Base-by-base conservation (phyloP, 208 protist species). In the Leishmania braziliensis region DNA sequence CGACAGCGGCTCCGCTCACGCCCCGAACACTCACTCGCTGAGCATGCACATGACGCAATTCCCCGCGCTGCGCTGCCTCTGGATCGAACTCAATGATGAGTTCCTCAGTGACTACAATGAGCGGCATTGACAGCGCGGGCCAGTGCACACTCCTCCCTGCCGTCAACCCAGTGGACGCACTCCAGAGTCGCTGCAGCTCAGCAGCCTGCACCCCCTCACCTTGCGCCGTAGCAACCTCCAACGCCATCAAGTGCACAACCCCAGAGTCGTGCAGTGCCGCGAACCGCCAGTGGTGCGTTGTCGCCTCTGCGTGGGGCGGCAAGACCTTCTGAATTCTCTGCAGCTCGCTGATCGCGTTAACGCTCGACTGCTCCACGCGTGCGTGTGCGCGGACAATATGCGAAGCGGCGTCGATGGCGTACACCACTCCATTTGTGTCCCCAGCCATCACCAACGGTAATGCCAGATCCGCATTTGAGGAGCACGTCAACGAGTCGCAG, bases 341-440 rank as follows among this genome's bases (percentile, higher is more conserved):
- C 1, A 78, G 16, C 16, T 83, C 77, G 62, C 84, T 88, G 23
- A 95, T 51, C 4, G 92, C 92, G 69, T 96, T 94, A 16, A 93
- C 84, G 33, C 87, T 83, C 3, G 89, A 86, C 63, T 84, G 83
- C 71, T 89, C 86, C 16, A 89, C 70, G n/a, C 65, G 62, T 43
- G 53, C 9, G 39, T 78, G 58, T 16, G 82, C 60, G 3, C 71
- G 54, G 12, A 84, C 75, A 2, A 29, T 43, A 53, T 82, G 86
- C n/a, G 70, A 77, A 20, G 3, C 74, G 33, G 79, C 53, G 43
- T 83, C 50, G 23, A 90, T 71, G 4, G 91, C 83, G 63, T 83
- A 85, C 18, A 96, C 78, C 18, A 84, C 1, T 2, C 93, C 91
- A 77, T 89, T 93, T 3, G 93, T 94, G 78, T 96, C 93, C 29